These are phyloP conservation scores for Beauveria varroae DNA, from an alignment of 2,329 filamentous ascomycete genomes.

Conservation along the genomic window DNA sequence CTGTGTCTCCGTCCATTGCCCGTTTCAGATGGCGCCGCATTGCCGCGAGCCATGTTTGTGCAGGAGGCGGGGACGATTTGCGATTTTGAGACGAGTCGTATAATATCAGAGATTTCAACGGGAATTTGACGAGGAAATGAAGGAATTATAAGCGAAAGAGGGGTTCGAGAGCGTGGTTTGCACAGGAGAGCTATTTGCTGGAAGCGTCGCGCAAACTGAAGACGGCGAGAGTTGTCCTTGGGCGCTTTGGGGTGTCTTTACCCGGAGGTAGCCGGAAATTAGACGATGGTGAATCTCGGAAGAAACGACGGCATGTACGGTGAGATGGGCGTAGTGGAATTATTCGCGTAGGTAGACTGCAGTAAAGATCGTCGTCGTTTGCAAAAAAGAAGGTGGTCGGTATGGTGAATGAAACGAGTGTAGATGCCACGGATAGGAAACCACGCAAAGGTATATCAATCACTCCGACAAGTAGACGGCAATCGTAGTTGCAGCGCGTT, in stretches of 20 bases:
- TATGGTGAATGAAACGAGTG: conserved; percentile 1
- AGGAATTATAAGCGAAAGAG: background rate
- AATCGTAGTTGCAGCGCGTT: background rate
- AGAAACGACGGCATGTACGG: background rate
- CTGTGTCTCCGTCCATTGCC: conserved; percentile 13
- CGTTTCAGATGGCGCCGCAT: background rate
- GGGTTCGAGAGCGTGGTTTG: background rate
- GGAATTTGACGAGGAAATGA: background rate
- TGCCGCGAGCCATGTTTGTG: conserved; percentile 2
- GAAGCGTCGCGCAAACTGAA: background rate
- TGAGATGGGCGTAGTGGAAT: background rate
- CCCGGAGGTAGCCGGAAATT: background rate
- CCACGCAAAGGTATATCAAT: background rate
- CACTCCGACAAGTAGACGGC: background rate
- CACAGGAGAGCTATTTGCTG: background rate
- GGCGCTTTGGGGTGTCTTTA: background rate
- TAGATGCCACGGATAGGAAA: background rate
- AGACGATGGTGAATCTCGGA: background rate
- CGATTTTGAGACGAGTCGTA: background rate
- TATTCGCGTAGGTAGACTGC: background rate
- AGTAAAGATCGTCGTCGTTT: conserved; percentile 7
- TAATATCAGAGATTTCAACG: background rate
- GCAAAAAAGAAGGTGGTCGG: background rate
- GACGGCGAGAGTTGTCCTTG: background rate
- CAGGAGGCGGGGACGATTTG: background rate